A percentile compares a stretch with the other conserved stretches of the same genome.
These are phyloP conservation scores for Leccinum disarticulatum DNA, from an alignment of 768 basidiomycete genomes.

Conservation along the genomic window DNA sequence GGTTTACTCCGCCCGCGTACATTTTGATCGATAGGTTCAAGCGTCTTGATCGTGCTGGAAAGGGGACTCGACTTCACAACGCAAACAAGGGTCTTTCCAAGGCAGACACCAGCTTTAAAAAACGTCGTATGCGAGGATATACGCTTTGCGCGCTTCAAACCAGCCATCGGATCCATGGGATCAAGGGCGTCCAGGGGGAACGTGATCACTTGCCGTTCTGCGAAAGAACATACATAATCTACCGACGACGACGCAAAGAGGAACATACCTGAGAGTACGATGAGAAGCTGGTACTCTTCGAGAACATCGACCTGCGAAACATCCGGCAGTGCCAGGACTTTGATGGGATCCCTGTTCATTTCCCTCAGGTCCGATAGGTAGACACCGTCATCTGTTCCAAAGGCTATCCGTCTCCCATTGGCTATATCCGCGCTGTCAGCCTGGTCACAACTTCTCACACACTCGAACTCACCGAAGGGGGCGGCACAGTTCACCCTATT, in stretches of 20 bases:
- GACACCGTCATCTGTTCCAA: slow-evolving; percentile 97
- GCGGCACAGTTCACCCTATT: slow-evolving; percentile 95
- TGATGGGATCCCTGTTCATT: slow-evolving; percentile 75
- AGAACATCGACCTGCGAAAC: slow-evolving; percentile 95
- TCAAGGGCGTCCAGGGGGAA: slow-evolving; percentile 94
- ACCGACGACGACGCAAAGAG: background rate
- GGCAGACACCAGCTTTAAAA: slow-evolving; percentile 94
- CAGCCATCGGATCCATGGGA: slow-evolving; percentile 84
- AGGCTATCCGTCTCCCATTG: slow-evolving; percentile 81
- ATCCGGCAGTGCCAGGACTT: slow-evolving; percentile 85
- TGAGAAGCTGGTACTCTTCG: slow-evolving; percentile 92
- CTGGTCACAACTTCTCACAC: background rate
- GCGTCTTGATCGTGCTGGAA: slow-evolving; percentile 95
- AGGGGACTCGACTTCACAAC: slow-evolving; percentile 95
- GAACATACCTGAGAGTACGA: slow-evolving; percentile 91
- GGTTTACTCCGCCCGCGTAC: slow-evolving; percentile 77
- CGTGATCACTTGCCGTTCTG: slow-evolving; percentile 94
- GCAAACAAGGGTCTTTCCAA: slow-evolving; percentile 90
- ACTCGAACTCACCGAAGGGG: slow-evolving; percentile 67
- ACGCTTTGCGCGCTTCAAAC: slow-evolving; percentile 89
- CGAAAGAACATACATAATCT: slow-evolving; percentile 1
- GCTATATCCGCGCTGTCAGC: slow-evolving; percentile 43
- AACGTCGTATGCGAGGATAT: slow-evolving; percentile 96
- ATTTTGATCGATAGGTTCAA: slow-evolving; percentile 94
- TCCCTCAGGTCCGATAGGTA: slow-evolving; percentile 89